Conservation (phyloP, 2,329 filamentous ascomycete genomes). For the Microdochium bolleyi region DNA sequence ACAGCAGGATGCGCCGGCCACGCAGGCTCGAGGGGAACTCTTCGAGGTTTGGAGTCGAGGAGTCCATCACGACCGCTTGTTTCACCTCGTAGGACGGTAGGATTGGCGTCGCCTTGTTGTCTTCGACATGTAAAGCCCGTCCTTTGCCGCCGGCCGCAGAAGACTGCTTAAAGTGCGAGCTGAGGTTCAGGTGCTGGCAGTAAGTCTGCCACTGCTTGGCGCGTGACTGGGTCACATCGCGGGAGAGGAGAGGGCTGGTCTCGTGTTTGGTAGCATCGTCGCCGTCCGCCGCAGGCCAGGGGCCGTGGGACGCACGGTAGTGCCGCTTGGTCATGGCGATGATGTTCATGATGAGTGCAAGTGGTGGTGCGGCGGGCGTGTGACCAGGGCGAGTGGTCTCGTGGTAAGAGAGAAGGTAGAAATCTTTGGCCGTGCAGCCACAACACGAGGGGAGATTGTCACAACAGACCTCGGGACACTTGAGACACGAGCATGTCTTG, state of each 20-base stretch:
- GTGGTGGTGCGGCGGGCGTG: not conserved
- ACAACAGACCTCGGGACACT: not conserved
- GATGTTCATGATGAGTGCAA: not conserved
- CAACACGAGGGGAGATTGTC: not conserved
- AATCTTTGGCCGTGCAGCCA: not conserved
- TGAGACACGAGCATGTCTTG: not conserved
- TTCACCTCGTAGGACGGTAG: not conserved
- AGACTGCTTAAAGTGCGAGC: not conserved
- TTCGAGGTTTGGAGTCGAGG: slow-evolving; percentile 27
- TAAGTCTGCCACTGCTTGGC: not conserved
- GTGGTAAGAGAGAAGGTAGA: not conserved
- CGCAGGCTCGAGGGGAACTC: slow-evolving; percentile 40
- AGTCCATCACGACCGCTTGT: slow-evolving; percentile 1
- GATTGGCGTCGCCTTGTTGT: not conserved
- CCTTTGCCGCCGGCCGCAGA: not conserved
- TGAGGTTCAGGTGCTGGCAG: not conserved
- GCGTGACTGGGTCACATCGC: not conserved
- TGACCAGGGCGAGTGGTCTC: not conserved
- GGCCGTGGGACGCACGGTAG: not conserved
- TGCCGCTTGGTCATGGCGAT: not conserved
- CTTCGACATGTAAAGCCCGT: not conserved
- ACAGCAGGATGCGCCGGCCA: slow-evolving; percentile 56
- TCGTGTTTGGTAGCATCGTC: not conserved
- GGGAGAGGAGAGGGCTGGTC: not conserved
- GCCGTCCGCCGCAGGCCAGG: not conserved